Percentiles rank a stretch among this genome's conserved stretches.
Conservation (phyloP, 352 stramenopile species). For the Aphanomyces invadans region DNA sequence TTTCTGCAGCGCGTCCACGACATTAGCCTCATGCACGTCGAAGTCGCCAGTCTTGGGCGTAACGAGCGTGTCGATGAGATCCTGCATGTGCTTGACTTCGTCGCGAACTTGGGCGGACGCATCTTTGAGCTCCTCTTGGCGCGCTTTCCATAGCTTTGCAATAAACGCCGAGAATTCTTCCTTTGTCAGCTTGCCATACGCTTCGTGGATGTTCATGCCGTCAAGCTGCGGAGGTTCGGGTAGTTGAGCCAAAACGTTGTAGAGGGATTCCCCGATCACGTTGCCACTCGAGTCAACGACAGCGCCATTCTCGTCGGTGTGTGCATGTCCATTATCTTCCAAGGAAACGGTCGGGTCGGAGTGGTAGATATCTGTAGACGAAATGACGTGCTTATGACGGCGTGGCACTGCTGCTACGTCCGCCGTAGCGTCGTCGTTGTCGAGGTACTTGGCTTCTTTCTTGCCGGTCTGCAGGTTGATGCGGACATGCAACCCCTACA, state of each 20-base stretch:
- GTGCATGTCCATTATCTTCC: constrained; percentile 27
- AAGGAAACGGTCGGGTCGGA: background rate
- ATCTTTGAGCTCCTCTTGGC: constrained; percentile 71
- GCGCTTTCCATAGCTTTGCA: constrained; percentile 71
- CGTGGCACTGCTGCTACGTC: too few relatives aligned
- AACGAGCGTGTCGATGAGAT: constrained; percentile 61
- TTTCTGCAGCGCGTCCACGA: constrained; percentile 47
- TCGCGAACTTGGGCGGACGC: constrained; percentile 71
- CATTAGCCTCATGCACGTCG: constrained; percentile 34
- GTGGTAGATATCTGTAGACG: background rate
- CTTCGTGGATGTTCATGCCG: constrained; percentile 71
- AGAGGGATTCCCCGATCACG: constrained; percentile 85
- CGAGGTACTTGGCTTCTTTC: constrained; percentile 73
- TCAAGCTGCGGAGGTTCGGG: constrained; percentile 63
- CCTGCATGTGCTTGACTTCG: constrained; percentile 65
- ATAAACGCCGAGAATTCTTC: constrained; percentile 68
- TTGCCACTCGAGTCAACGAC: too few relatives aligned
- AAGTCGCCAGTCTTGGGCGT: constrained; percentile 35
- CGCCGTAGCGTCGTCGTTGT: constrained; percentile 35
- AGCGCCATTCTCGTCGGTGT: constrained; percentile 39
- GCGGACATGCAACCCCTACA: constrained; percentile 72
- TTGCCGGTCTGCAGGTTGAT: constrained; percentile 78
- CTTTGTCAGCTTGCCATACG: constrained; percentile 52
- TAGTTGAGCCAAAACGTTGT: constrained; percentile 66
- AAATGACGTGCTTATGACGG: too few relatives aligned